Base-by-base conservation (phyloP, 2,329 filamentous ascomycete species). In the Aureobasidium sp. region DNA sequence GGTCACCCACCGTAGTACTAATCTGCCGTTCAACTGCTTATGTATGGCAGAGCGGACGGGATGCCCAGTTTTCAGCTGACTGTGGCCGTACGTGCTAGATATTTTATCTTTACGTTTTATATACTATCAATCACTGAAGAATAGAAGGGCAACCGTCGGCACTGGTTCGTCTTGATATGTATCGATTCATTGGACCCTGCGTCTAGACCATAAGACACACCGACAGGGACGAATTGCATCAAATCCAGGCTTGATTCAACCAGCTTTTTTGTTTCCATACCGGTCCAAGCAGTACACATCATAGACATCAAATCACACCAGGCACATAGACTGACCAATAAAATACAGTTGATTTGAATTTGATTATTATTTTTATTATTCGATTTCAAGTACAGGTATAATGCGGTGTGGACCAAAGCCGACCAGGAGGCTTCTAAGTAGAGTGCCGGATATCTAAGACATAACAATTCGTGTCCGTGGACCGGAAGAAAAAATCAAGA, bases 371-470 rank as follows among this genome's bases (percentile, higher is more conserved):
- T 34, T 11, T 53, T 27, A 42, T 41, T 55, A 31, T 42, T 4
- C 42, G 9, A 31, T 20, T 55, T 15, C 15, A 12, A 17, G 5
- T 47, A 25, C n/a, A 55, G 25, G 17, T 42, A 34, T 55, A 55
- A 42, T 15, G 11, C 31, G 27, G 22, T 25, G 36, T 41, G 36
- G 7, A 55, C 36, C 39, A 44, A 31, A 29, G 20, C 22, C 29
- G 42, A 55, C 25, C 52, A 27, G 25, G 52, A 42, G 36, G 52
- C 52, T 44, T 20, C 34, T 36, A 42, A 34, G 14, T n/a, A 37
- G 12, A 53, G 36, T 42, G 37, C 36, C 52, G 52, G 52, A 55
- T 55, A 55, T 55, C 52, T 55, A 55, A 41, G 20, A 53, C 20
- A 22, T 25, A n/a, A 9, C 27, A 29, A 5, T 49, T 29, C 25